Percentiles rank a stretch among this genome's conserved stretches.
These are phyloP conservation scores for Neoboletus magnificus DNA, from an alignment of 768 basidiomycete species.

Conservation along the genomic window DNA sequence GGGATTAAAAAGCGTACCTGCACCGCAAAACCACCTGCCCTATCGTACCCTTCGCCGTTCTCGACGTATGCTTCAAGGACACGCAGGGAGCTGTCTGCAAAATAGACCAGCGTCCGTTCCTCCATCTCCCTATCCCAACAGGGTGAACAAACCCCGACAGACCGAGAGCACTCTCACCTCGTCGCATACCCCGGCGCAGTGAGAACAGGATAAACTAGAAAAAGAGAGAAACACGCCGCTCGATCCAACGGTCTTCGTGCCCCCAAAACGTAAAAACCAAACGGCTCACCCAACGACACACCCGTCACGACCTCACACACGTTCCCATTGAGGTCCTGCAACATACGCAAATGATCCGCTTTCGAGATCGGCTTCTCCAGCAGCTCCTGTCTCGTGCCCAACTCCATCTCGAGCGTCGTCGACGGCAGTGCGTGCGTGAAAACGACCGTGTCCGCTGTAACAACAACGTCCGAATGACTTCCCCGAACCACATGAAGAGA, in stretches of 20 bases:
- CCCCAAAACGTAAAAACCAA: not conserved
- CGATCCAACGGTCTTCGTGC: not conserved
- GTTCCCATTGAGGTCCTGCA: slow-evolving; percentile 81
- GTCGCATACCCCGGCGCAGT: slow-evolving; percentile 73
- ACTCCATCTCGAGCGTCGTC: slow-evolving; percentile 44
- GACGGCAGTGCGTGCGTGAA: slow-evolving; percentile 68
- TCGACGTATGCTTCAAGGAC: slow-evolving; percentile 78
- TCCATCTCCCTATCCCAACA: slow-evolving; percentile 61
- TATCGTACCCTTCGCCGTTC: slow-evolving; percentile 78
- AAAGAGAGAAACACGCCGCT: not conserved
- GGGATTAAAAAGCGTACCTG: slow-evolving; percentile 51
- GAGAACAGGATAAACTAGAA: slow-evolving; percentile 67
- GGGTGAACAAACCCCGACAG: not conserved
- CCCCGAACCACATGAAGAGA: not conserved
- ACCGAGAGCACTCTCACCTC: slow-evolving; percentile 39
- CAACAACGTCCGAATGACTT: too few species aligned
- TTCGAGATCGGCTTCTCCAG: slow-evolving; percentile 85
- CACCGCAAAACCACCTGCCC: slow-evolving; percentile 93
- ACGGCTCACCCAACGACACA: slow-evolving; percentile 65
- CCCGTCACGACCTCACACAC: slow-evolving; percentile 94
- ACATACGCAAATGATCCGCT: slow-evolving; percentile 82
- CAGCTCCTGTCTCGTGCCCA: slow-evolving; percentile 58
- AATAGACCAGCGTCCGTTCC: slow-evolving; percentile 77
- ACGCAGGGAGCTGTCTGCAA: slow-evolving; percentile 57
- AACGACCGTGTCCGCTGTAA: slow-evolving; percentile 91